Percentiles rank a stretch among this genome's conserved stretches.
phyloP scores from a whole-genome alignment of 2,329 filamentous ascomycete species.

The Fusarium sp. region DNA sequence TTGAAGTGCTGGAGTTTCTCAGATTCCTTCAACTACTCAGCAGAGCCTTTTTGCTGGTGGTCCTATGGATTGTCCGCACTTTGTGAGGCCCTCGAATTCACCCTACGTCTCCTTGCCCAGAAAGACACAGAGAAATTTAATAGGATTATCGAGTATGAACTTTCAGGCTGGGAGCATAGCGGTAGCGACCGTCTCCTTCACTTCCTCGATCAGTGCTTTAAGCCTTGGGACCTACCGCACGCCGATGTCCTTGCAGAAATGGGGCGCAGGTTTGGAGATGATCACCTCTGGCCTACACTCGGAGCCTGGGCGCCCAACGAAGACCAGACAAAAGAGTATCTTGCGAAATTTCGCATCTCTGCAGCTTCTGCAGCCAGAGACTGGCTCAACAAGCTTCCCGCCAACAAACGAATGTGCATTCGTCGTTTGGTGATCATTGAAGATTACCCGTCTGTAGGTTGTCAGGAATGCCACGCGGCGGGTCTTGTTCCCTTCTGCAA shows the following conservation, averaged over 20 bases:
- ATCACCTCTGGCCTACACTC: neutral
- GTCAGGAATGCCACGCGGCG: neutral
- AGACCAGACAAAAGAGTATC: rapidly evolving
- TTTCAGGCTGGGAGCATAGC: neutral
- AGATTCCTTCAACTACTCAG: rapidly evolving
- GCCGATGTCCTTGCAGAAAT: neutral
- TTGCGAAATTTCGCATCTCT: neutral
- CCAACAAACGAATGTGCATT: neutral
- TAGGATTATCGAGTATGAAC: rapidly evolving
- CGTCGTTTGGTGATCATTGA: neutral
- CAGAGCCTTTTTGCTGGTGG: rapidly evolving
- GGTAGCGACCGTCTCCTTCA: rapidly evolving
- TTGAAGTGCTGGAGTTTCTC: rapidly evolving
- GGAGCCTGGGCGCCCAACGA: rapidly evolving
- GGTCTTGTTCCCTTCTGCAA: conserved; percentile 7
- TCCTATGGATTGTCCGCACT: neutral
- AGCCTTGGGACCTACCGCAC: neutral
- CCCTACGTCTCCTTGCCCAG: neutral
- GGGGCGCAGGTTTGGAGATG: neutral
- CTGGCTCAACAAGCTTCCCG: neutral
- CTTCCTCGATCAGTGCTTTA: neutral
- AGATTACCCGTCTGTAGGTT: neutral
- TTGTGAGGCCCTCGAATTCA: neutral
- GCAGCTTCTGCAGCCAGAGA: neutral
- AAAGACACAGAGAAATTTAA: rapidly evolving